Conservation (phyloP, 2,329 filamentous ascomycete genomes). For the Botrytis byssoidea region DNA sequence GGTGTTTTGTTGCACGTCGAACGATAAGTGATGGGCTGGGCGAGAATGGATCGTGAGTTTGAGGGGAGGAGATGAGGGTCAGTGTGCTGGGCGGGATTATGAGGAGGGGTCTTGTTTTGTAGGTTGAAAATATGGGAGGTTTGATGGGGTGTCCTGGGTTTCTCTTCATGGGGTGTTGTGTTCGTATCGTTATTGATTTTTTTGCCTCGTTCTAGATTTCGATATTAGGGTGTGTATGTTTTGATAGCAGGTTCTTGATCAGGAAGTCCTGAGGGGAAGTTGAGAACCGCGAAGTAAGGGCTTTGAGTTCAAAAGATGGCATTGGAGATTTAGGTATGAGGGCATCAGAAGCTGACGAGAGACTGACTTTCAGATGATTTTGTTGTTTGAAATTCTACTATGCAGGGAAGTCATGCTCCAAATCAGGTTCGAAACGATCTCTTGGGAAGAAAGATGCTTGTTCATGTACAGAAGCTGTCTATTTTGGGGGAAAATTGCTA, state of each 20-base stretch:
- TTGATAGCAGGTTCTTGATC: background rate
- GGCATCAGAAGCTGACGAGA: background rate
- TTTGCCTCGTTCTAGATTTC: background rate
- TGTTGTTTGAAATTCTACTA: background rate
- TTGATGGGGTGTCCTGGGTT: background rate
- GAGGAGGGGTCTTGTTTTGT: background rate
- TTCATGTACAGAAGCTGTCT: background rate
- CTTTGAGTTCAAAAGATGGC: background rate
- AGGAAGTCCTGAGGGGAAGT: background rate
- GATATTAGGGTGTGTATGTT: background rate
- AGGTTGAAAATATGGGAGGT: background rate
- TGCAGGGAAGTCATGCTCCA: background rate
- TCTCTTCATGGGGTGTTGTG: background rate
- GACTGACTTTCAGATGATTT: background rate
- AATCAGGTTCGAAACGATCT: background rate
- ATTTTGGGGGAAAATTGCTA: background rate
- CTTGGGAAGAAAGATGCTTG: background rate
- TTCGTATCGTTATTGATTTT: background rate
- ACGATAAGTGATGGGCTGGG: conserved; percentile 19
- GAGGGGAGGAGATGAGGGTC: background rate
- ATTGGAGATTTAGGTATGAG: background rate
- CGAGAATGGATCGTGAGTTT: conserved; percentile 10
- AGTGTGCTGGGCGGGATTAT: background rate
- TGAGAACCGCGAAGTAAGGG: background rate
- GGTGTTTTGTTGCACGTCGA: conserved; percentile 18